Evolutionary conservation across 805 yeast species (phyloP), one percentile per base, ranked within the genome.

Genomic region (Starmerella bacillaris): DNA sequence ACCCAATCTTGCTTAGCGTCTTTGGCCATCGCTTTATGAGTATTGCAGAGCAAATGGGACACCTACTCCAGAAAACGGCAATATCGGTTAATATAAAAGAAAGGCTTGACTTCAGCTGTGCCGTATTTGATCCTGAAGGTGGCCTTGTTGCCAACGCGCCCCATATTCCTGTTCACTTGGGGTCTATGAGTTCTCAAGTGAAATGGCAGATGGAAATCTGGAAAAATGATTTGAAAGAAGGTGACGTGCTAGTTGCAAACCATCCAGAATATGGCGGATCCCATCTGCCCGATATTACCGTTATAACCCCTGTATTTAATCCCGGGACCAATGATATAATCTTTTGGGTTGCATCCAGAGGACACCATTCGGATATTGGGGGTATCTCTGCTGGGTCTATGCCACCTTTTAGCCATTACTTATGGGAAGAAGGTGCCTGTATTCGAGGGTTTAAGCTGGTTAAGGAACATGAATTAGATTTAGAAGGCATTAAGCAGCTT

Each of bases 281-380:
- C 0, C 93, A 79, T 57, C 59, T 79, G 39, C 92, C 92, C 0
- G 93, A 79, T 57, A 82, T 84, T 43, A 84, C 95, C 0, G 92
- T 84, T 9, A 74, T 86, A 30, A 78, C 94, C 0, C 96, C 96
- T 0, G 83, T 84, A 2, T 77, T 80, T 50, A 61, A 69, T n/a
- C 6, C 18, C 8, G 33, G 21, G 4, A 63, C 59, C 29, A 67
- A 61, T 5, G 49, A 44, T n/a, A 65, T 80, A 24, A 68, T 82
- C 19, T 84, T 84, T 53, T 84, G 80, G 63, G 83, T 80, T 11
- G 96, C 95, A 1, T 75, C 93, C 0, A 65, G 96, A 44, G 95
- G 94, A 2, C 96, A 84, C 57, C 96, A 86, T 57, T 84, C 94
- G 4, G 96, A 84, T 55, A 84, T 86, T 50, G 95, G 96, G 14